Evolutionary conservation across 176 grass and related monocot genomes (phyloP), one percentile per base, ranked within the genome.

Genomic region (Oryza coarctata): DNA sequence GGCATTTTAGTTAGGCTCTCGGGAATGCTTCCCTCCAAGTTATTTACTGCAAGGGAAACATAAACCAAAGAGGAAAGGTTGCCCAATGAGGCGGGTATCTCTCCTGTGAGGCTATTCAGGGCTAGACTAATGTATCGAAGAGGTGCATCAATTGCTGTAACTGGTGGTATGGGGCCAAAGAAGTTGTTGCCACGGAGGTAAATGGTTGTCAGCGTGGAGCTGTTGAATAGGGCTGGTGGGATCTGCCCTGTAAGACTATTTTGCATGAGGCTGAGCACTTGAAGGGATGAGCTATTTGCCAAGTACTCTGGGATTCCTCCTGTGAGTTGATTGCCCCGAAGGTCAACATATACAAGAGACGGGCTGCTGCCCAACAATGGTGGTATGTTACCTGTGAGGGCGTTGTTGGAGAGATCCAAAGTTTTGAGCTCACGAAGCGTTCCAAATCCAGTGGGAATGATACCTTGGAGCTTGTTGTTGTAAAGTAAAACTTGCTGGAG

Each of bases 181-280:
- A 55, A 55, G 0, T 0, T 18, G 50, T 55, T 55, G 0, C 18
- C 6, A 0, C 9, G 2, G 18, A 55, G 50, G 50, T 55, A 55
- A 55, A 55, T 55, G 50, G 18, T 7, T 55, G 18, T 55, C 40
- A 87, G 41, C 3, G 72, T 32, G 30, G 71, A 65, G 3, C 23
- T 82, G 23, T 77, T 87, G 75, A 82, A 76, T 26, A 87, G 63
- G 35, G 31, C 22, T 29, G 0, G 12, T 38, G 85, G 85, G 5
- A 87, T 66, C 9, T 77, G 32, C 44, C 85, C 85, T 22, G 15
- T 61, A 61, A 87, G 78, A 41, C 47, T 70, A 55, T 87, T 87
- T 31, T 25, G 28, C 5, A 58, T 74, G 12, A 82, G 70, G 22
- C 3, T 26, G 29, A 87, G n/a, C 55, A 26, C 7, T 17, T 31